Base-by-base conservation (phyloP, 768 basidiomycete species). In the Ramaria sp. region DNA sequence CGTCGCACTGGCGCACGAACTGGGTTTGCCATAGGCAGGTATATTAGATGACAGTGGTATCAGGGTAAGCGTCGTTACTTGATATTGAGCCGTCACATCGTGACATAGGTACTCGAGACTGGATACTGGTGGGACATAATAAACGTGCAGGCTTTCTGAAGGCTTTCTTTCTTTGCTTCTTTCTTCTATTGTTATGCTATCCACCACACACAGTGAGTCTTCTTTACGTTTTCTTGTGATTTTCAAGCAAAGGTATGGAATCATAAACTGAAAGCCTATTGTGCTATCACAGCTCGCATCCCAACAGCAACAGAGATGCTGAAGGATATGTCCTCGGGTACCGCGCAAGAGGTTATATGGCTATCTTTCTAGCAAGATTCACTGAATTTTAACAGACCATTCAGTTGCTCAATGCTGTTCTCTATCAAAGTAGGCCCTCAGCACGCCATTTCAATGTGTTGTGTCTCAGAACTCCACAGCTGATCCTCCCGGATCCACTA, bases 371-470 rank as follows among this genome's bases (percentile, higher is more conserved):
- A 33, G 7, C 27, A 43, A 7, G 6, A 22, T 9, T n/a, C 17
- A 17, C 17, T 43, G 42, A 9, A 27, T 46, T 45, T 55, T 7
- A 34, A 19, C 39, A 42, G 22, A 33, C 3, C 42, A 15, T 30
- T 12, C 65, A 82, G 79, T 67, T 78, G 31, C 70, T 78, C 46
- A 67, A 73, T 19, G 65, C 71, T 17, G 69, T 79, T 47, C 71
- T 70, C 43, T 63, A 64, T 46, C 62, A 73, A 62, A 63, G 76
- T 80, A 54, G 62, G 55, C 51, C 37, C 24, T 31, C 34, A 37
- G 34, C 13, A 34, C 10, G 9, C 34, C 34, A 37, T 34, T 22
- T 22, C 54, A 30, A 33, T 60, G 59, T 43, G 22, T 53, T 41
- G 22, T 34, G 50, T 51, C 42, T 30, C 31, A 17, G 39, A n/a